Evolutionary conservation across 805 yeast genomes (phyloP).

Genomic region (Candida qinlingensis): DNA sequence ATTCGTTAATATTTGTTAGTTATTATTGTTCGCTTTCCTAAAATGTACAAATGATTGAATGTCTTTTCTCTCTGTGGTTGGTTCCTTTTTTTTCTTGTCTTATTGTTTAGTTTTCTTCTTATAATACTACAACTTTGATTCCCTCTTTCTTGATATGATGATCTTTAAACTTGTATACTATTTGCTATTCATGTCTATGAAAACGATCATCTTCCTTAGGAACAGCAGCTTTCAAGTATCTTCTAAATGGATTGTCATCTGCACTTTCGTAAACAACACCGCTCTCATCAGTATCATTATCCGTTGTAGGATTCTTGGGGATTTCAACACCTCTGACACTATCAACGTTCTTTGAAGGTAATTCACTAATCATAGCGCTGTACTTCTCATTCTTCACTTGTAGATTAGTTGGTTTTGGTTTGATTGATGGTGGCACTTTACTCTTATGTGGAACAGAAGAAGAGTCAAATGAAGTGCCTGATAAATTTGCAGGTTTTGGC

Average conservation of each 20-base stretch:
- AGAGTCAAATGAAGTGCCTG: neutral
- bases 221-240: slow-evolving; percentile 33
- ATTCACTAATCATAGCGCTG: neutral
- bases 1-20: no score
- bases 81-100: neutral
- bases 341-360: neutral
- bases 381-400: neutral
- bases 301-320: neutral
- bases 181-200: slow-evolving; percentile 14
- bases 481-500: slow-evolving; percentile 7
- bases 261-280: slow-evolving; percentile 13
- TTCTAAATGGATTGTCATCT: slow-evolving; percentile 31
- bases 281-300: slow-evolving; percentile 4
- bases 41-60: neutral
- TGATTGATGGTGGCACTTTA: slow-evolving; percentile 8
- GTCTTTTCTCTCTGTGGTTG: neutral
- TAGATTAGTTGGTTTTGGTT: slow-evolving; percentile 9
- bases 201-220: slow-evolving; percentile 32
- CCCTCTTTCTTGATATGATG: neutral
- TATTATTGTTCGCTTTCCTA: no score
- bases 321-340: neutral
- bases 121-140: neutral
- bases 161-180: no score
- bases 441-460: neutral
- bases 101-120: neutral